Conservation (phyloP, 805 yeast species). For the Wickerhamomyces alni region DNA sequence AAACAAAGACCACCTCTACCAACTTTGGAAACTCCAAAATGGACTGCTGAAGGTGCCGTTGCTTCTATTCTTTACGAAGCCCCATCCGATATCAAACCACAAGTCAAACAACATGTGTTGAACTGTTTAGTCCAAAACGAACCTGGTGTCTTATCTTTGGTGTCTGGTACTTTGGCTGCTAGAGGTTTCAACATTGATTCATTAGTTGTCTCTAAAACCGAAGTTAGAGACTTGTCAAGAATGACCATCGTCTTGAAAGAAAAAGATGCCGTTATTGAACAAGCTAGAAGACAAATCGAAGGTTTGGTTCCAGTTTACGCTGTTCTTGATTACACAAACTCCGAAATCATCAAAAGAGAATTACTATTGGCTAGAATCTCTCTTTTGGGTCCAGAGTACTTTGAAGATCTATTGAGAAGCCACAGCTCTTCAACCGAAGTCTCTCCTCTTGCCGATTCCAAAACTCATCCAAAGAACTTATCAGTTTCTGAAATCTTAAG, state of each 20-base stretch:
- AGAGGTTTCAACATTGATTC: conserved; percentile 98
- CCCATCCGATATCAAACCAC: conserved; percentile 48
- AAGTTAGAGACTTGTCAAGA: conserved; percentile 88
- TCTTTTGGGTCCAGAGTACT: conserved; percentile 95
- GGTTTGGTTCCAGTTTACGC: conserved; percentile 98
- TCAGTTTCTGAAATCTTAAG: conserved; percentile 90
- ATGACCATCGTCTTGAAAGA: conserved; percentile 96
- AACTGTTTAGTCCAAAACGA: conserved; percentile 98
- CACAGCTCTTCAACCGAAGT: conserved; percentile 46
- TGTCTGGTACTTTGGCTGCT: conserved; percentile 94
- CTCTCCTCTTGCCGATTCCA: conserved; percentile 27
- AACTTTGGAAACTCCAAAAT: conserved; percentile 84
- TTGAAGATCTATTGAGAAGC: conserved; percentile 86
- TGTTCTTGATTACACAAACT: conserved; percentile 86
- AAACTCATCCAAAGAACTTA: conserved; percentile 83
- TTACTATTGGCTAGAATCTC: conserved; percentile 88
- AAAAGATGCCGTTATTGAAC: conserved; percentile 94
- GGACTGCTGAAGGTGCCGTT: conserved; percentile 97
- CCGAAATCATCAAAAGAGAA: conserved; percentile 89
- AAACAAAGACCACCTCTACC: conserved; percentile 87
- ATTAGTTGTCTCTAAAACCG: conserved; percentile 92
- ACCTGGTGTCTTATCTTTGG: conserved; percentile 93
- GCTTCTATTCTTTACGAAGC: conserved; percentile 93
- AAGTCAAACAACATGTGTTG: conserved; percentile 79
- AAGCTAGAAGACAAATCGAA: conserved; percentile 96